Conservation (phyloP, 768 basidiomycete species). For the Candolleomyces aberdarensis region DNA sequence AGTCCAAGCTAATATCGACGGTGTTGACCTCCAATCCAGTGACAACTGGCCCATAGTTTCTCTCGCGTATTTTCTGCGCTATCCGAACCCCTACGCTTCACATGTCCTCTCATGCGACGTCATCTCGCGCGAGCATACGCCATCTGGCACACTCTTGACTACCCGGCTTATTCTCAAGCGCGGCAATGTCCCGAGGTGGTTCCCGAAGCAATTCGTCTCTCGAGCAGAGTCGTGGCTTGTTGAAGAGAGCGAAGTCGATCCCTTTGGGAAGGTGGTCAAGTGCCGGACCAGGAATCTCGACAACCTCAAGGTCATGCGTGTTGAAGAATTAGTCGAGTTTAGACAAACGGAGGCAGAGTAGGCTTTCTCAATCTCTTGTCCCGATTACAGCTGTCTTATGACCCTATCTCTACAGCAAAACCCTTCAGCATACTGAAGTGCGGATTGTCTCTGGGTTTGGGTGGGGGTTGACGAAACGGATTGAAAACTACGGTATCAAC, state of each 20-base stretch:
- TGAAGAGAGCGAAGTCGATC: slow-evolving; percentile 93
- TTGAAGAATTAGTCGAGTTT: slow-evolving; percentile 79
- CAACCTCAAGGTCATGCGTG: slow-evolving; percentile 91
- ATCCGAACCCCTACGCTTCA: slow-evolving; percentile 91
- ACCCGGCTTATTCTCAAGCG: slow-evolving; percentile 91
- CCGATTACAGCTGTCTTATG: background rate
- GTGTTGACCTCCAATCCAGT: slow-evolving; percentile 39
- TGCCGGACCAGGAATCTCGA: slow-evolving; percentile 89
- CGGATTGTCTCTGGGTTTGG: slow-evolving; percentile 86
- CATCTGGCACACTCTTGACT: slow-evolving; percentile 74
- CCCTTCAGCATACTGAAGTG: slow-evolving; percentile 82
- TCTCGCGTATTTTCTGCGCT: slow-evolving; percentile 91
- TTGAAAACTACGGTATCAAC: slow-evolving; percentile 82
- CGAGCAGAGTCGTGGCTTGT: slow-evolving; percentile 92
- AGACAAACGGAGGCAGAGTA: slow-evolving; percentile 70
- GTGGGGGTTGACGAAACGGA: slow-evolving; percentile 83
- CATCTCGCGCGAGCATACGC: slow-evolving; percentile 74
- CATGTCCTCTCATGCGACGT: slow-evolving; percentile 97
- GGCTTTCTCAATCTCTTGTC: slow-evolving; percentile 14
- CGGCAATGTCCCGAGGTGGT: slow-evolving; percentile 91
- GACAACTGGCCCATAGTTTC: slow-evolving; percentile 94
- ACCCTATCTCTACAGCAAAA: slow-evolving; percentile 48
- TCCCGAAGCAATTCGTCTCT: slow-evolving; percentile 75
- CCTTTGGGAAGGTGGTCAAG: slow-evolving; percentile 68
- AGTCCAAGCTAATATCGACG: background rate